These are phyloP conservation scores for Umbelopsis ramanniana DNA, from an alignment of 192 early-diverging fungal genomes.

Conservation along the genomic window DNA sequence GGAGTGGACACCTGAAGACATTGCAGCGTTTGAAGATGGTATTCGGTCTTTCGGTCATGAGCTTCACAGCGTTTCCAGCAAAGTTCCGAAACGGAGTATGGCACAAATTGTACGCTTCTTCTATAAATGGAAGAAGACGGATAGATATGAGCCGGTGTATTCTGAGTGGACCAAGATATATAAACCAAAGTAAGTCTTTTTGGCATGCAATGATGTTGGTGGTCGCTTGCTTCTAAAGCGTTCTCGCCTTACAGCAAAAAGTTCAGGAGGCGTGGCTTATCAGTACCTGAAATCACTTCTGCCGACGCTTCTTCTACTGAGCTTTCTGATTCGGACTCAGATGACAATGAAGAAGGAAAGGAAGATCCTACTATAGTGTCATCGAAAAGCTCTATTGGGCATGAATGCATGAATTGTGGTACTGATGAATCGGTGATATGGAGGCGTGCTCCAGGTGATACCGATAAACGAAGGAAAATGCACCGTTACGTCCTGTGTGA, in stretches of 20 bases:
- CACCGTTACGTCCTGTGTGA: slow-evolving; percentile 50
- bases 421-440: slow-evolving; percentile 38
- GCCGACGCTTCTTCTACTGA: slow-evolving; percentile 28
- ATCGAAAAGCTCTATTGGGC: slow-evolving; percentile 20
- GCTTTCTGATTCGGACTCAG: slow-evolving; percentile 14
- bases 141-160: slow-evolving; percentile 62
- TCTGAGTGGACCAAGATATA: slow-evolving; percentile 63
- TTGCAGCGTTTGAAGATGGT: slow-evolving; percentile 63
- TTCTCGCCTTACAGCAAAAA: slow-evolving; percentile 44
- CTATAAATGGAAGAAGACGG: slow-evolving; percentile 62
- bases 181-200: slow-evolving; percentile 54
- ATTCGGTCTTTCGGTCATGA: slow-evolving; percentile 70
- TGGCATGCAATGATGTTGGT: background rate
- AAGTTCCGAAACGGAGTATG: slow-evolving; percentile 42
- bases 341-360: slow-evolving; percentile 24
- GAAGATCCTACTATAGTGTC: slow-evolving; percentile 40
- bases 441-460: slow-evolving; percentile 48
- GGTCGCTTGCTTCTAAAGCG: background rate
- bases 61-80: slow-evolving; percentile 60
- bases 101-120: slow-evolving; percentile 65
- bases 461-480: slow-evolving; percentile 43
- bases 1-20: slow-evolving; percentile 58
- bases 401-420: slow-evolving; percentile 49
- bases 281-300: background rate
- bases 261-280: slow-evolving; percentile 40